These are phyloP conservation scores for Scytalidium lignicola DNA, from an alignment of 2,329 filamentous ascomycete genomes.

Conservation along the genomic window DNA sequence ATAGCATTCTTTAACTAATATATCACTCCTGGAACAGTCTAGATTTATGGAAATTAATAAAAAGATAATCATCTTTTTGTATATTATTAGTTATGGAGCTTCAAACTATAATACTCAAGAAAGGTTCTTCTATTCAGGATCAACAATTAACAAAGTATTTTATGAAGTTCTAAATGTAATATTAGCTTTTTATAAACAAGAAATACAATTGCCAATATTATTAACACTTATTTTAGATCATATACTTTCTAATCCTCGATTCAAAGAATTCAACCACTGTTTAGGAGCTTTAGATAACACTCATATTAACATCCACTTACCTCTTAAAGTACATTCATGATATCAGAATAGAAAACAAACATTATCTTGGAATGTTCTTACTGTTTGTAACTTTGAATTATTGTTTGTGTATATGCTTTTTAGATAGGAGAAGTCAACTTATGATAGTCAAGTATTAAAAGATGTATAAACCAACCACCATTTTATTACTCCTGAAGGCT, in stretches of 20 bases:
- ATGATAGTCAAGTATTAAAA: neutral
- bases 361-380: no score
- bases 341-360: conserved; percentile 1
- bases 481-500: neutral
- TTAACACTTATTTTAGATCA: neutral
- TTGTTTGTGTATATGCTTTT: no score
- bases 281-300: neutral
- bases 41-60: no score
- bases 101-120: no score
- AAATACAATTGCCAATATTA: neutral
- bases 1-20: no score
- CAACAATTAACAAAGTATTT: neutral
- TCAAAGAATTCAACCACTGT: neutral
- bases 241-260: neutral
- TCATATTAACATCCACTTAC: neutral
- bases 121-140: neutral
- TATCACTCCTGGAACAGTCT: no score
- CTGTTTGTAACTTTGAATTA: no score
- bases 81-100: no score
- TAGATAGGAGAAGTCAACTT: neutral
- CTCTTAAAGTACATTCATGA: neutral
- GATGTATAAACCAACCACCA: neutral
- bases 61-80: no score
- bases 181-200: neutral
- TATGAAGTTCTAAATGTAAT: no score